These are phyloP conservation scores for Ascochyta viciae-villosae DNA, from an alignment of 2,329 filamentous ascomycete species.

Conservation along the genomic window DNA sequence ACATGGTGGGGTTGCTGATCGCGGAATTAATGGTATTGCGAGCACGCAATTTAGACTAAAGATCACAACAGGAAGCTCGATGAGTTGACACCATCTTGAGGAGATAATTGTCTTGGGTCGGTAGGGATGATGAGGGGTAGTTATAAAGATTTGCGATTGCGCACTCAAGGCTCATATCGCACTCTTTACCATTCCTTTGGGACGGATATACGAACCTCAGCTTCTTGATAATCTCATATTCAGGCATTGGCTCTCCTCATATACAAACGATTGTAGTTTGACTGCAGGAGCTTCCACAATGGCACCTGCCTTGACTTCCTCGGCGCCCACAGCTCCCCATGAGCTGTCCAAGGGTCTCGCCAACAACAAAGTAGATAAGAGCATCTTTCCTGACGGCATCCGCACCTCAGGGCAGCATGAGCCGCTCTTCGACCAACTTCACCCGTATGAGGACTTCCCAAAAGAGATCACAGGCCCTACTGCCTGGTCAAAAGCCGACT, in stretches of 20 bases:
- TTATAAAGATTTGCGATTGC: constrained; percentile 23
- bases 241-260: background rate
- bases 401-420: constrained; percentile 76
- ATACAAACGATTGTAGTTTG: background rate
- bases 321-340: constrained; percentile 49
- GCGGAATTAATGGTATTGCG: constrained; percentile 20
- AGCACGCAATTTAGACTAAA: constrained; percentile 43
- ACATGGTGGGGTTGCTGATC: constrained; percentile 19
- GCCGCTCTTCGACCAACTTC: constrained; percentile 70
- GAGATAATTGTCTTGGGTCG: constrained; percentile 20
- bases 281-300: constrained; percentile 26
- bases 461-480: constrained; percentile 74
- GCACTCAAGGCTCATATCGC: background rate
- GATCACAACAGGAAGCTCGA: constrained; percentile 33
- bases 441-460: constrained; percentile 73
- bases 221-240: background rate
- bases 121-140: constrained; percentile 18
- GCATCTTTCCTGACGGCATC: constrained; percentile 69
- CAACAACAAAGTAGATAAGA: constrained; percentile 48
- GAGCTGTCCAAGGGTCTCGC: constrained; percentile 37
- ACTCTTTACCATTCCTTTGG: constrained; percentile 7
- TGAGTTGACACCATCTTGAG: constrained; percentile 24
- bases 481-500: constrained; percentile 74
- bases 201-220: background rate
- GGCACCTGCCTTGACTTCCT: constrained; percentile 51